These are phyloP conservation scores for Zygotorulaspora florentina DNA, from an alignment of 805 yeast genomes.

Conservation along the genomic window DNA sequence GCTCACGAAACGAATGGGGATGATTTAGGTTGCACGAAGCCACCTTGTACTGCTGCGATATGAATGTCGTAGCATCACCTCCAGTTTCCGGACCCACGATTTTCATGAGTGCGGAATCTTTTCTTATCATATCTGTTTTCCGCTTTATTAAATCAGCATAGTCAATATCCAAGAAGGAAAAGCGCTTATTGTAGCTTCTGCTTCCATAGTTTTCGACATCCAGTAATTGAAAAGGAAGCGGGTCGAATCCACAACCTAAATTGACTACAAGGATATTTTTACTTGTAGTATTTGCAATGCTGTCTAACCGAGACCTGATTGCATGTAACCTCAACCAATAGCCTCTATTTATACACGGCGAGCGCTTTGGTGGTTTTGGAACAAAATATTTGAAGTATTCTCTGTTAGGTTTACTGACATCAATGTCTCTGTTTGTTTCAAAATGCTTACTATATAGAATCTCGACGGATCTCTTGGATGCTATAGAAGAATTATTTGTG, in stretches of 20 bases:
- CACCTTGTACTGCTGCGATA: slow-evolving; percentile 33
- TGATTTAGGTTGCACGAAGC: slow-evolving; percentile 65
- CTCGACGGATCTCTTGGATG: slow-evolving; percentile 78
- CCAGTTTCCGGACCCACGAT: slow-evolving; percentile 39
- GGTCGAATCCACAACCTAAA: slow-evolving; percentile 77
- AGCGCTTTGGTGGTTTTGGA: slow-evolving; percentile 51
- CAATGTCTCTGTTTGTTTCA: slow-evolving; percentile 15
- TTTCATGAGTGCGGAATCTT: slow-evolving; percentile 43
- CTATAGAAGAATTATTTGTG: slow-evolving; percentile 78
- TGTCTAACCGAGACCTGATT: slow-evolving; percentile 48
- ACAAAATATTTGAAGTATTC: slow-evolving; percentile 68
- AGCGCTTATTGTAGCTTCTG: slow-evolving; percentile 26
- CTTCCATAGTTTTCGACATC: slow-evolving; percentile 34
- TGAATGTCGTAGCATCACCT: slow-evolving; percentile 13
- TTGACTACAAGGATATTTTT: slow-evolving; percentile 49
- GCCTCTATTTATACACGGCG: slow-evolving; percentile 79
- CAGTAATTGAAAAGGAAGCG: slow-evolving; percentile 51
- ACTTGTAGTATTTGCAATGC: slow-evolving; percentile 39
- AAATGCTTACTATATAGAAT: slow-evolving; percentile 42
- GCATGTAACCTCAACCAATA: slow-evolving; percentile 79
- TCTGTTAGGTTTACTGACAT: slow-evolving; percentile 23
- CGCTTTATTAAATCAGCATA: slow-evolving; percentile 62
- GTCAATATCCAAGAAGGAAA: slow-evolving; percentile 65
- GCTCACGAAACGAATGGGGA: slow-evolving; percentile 35
- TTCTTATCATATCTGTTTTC: slow-evolving; percentile 50